Base-by-base conservation (phyloP, 805 yeast species). In the Cyberlindnera xishuangbannaensis region DNA sequence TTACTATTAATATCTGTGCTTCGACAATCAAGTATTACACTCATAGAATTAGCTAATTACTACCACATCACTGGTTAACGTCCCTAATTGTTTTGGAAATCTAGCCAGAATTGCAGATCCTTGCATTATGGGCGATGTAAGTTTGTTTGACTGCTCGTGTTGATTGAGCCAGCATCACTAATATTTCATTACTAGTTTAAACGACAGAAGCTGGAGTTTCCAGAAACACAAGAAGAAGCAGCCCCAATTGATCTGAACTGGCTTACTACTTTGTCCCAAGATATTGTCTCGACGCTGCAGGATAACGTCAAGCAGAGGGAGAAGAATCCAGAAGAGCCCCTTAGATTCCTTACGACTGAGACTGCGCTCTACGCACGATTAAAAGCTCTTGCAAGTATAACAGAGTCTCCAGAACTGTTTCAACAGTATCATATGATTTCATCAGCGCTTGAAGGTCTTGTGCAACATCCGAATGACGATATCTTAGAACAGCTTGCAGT, bases 301-400 rank as follows among this genome's bases (percentile, higher is more conserved):
- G 21, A 18, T 15, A 48, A 48, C 37, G 20, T 18, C 4, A n/a
- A 28, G n/a, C 40, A 34, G 7, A 28, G 51, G 7, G 14, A 9
- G 18, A 38, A 30, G 18, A 26, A 30, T 21, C 33, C 45, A 1
- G 25, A 15, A 13, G 50, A 48, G 3, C 50, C 53, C 6, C 11
- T 41, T 17, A 37, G 33, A 36, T 47, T 47, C 21, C 12, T 42
- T 4, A 46, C 47, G 2, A 41, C 50, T 3, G 51, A 47, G 17
- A 35, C 39, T 2, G 10, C 25, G 6, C 28, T 47, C 4, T 37
- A 41, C 18, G 37, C 39, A 1, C 35, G 29, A n/a, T 25, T 45
- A 15, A 44, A 45, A 18, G 41, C 45, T 5, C 30, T 47, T 7
- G 35, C 49, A 2, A 43, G 37, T 27, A 19, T 45, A n/a, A 43